A percentile compares a stretch with the other conserved stretches of the same genome.
Evolutionary conservation across 2,329 filamentous ascomycete species (phyloP).

Genomic region (Pseudogymnoascus sp.): DNA sequence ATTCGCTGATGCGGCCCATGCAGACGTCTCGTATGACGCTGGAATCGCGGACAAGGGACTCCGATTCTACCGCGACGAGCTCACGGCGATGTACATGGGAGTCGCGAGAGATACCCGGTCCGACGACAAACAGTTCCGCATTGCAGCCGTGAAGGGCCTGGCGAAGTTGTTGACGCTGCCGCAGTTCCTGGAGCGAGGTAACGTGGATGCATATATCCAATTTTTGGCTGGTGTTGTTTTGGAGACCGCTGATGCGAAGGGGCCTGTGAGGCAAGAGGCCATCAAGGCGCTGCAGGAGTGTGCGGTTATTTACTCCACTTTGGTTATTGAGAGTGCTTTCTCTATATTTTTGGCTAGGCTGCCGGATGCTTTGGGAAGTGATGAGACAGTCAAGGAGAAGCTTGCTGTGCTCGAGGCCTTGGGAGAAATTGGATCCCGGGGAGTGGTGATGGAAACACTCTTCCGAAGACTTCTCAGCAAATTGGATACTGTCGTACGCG

Average conservation of each 20-base stretch:
- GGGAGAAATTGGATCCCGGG: neutral
- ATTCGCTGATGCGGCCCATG: too few relatives aligned
- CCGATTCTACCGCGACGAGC: neutral
- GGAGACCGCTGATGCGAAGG: neutral
- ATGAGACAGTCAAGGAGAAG: conserved; percentile 6
- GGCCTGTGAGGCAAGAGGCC: conserved; percentile 16
- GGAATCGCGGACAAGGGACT: neutral
- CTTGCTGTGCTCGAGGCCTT: conserved; percentile 8
- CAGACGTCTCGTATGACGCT: neutral
- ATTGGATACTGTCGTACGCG: neutral
- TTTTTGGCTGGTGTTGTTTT: conserved; percentile 19
- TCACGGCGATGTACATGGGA: neutral
- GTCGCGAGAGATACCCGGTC: neutral
- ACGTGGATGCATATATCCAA: conserved; percentile 5
- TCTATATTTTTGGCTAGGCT: conserved; percentile 20
- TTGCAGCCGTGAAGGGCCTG: conserved; percentile 21
- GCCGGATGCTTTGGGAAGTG: conserved; percentile 14
- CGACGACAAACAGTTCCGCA: conserved; percentile 9
- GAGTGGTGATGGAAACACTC: neutral
- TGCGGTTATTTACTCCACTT: conserved; percentile 16
- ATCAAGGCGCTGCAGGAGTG: conserved; percentile 20
- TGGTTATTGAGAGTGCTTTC: conserved; percentile 20
- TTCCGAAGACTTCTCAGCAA: neutral
- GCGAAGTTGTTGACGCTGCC: conserved; percentile 20
- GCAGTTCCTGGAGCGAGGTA: neutral